Conservation (phyloP, 2,329 filamentous ascomycete genomes). For the Aspergillus versicolor region DNA sequence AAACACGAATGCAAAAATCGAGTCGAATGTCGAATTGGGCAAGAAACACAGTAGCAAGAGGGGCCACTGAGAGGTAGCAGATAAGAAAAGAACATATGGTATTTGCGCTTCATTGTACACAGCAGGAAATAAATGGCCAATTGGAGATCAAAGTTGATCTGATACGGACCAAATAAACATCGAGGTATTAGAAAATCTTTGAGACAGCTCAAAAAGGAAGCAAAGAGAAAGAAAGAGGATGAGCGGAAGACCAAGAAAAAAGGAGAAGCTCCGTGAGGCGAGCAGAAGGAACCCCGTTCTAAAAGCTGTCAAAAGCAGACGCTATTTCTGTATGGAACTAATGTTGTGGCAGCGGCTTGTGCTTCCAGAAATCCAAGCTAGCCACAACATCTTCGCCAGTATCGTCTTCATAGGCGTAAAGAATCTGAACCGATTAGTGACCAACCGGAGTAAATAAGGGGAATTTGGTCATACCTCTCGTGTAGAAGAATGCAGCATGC, state of each 20-base stretch:
- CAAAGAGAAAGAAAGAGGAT: not conserved
- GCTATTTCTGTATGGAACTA: conserved; percentile 18
- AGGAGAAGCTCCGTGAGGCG: conserved; percentile 5
- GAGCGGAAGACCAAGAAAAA: conserved; percentile 3
- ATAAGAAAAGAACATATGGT: conserved; percentile 33
- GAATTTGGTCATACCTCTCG: conserved; percentile 70
- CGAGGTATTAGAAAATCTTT: conserved; percentile 19
- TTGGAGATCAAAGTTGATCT: conserved; percentile 17
- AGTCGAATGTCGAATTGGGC: not conserved
- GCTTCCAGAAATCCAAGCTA: conserved; percentile 90
- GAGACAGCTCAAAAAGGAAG: conserved; percentile 4
- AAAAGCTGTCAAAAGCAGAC: conserved; percentile 18
- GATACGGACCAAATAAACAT: conserved; percentile 20
- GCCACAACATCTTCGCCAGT: conserved; percentile 89
- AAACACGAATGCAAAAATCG: conserved; percentile 11
- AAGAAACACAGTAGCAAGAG: conserved; percentile 11
- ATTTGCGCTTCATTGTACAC: conserved; percentile 45
- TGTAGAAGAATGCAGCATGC: conserved; percentile 95
- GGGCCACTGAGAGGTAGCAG: conserved; percentile 16
- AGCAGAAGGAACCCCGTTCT: conserved; percentile 21
- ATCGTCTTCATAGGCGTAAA: conserved; percentile 98
- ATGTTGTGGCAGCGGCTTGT: conserved; percentile 46
- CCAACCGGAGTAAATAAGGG: not conserved
- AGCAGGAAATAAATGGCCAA: conserved; percentile 23
- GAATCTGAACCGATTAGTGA: conserved; percentile 62